Conservation (phyloP, 2,329 filamentous ascomycete species). For the Reticulascus tulasneorum region DNA sequence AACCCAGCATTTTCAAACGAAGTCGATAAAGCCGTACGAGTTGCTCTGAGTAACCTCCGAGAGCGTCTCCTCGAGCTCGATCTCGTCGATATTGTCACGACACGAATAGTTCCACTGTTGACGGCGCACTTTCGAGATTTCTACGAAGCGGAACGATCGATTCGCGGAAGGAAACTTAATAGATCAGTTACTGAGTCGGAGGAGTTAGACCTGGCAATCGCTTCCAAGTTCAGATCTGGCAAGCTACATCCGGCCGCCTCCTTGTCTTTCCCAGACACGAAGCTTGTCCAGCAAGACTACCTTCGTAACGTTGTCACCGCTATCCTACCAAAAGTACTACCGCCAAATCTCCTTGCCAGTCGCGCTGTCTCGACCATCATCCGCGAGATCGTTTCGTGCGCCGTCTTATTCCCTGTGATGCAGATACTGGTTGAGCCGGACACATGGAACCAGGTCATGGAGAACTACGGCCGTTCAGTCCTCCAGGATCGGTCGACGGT, state of each 20-base stretch:
- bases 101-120: constrained; percentile 79
- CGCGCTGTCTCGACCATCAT: constrained; percentile 76
- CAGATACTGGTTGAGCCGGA: constrained; percentile 84
- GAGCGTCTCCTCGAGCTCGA: constrained; percentile 73
- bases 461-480: constrained; percentile 79
- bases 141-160: constrained; percentile 80
- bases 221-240: constrained; percentile 87
- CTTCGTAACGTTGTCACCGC: constrained; percentile 69
- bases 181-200: constrained; percentile 92
- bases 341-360: constrained; percentile 70
- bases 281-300: constrained; percentile 83
- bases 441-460: constrained; percentile 95
- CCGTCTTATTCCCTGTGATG: constrained; percentile 79
- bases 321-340: constrained; percentile 71
- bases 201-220: constrained; percentile 91
- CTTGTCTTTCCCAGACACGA: constrained; percentile 78
- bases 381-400: constrained; percentile 87
- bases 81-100: constrained; percentile 77
- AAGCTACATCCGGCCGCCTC: constrained; percentile 83
- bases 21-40: constrained; percentile 75
- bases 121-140: constrained; percentile 88
- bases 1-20: constrained; percentile 79
- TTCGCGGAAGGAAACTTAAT: constrained; percentile 83
- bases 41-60: constrained; percentile 65
- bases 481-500: constrained; percentile 95